Conservation (phyloP, 768 basidiomycete genomes). For the Lactarius sp. region DNA sequence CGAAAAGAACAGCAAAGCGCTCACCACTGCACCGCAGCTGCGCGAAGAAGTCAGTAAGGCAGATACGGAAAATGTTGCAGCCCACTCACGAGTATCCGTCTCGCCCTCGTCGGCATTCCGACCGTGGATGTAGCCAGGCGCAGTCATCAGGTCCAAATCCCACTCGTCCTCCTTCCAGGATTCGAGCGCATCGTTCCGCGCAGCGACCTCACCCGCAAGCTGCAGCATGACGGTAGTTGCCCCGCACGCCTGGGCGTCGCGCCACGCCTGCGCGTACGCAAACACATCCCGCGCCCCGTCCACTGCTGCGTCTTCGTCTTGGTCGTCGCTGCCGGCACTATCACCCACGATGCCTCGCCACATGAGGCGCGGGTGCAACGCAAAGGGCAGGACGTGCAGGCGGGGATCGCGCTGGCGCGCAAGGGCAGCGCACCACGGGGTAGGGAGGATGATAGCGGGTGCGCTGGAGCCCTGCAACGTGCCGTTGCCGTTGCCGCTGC, state of each 20-base stretch:
- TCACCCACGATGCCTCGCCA: slow-evolving; percentile 13
- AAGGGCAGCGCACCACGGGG: slow-evolving; percentile 1
- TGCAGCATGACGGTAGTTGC: neutral
- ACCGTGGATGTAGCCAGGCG: slow-evolving; percentile 25
- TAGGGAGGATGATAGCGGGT: neutral
- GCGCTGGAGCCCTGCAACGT: neutral
- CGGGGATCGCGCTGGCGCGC: slow-evolving; percentile 18
- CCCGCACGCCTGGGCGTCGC: slow-evolving; percentile 11
- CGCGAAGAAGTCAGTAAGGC: neutral
- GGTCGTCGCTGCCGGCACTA: neutral
- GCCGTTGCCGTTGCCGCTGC: neutral
- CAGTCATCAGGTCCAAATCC: slow-evolving; percentile 24
- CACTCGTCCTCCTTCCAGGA: slow-evolving; percentile 25
- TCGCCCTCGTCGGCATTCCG: slow-evolving; percentile 18
- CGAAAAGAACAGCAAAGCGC: neutral
- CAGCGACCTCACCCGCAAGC: slow-evolving; percentile 1
- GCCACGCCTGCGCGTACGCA: slow-evolving; percentile 20
- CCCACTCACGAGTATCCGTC: slow-evolving; percentile 22
- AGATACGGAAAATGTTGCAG: neutral
- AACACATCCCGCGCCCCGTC: slow-evolving; percentile 16
- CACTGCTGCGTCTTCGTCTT: neutral
- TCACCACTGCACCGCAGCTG: slow-evolving; percentile 16
- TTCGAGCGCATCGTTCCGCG: slow-evolving; percentile 16
- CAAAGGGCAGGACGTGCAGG: slow-evolving; percentile 21
- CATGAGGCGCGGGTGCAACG: slow-evolving; percentile 20